Base-by-base conservation (phyloP, 1,284 basidiomycete species). In the Pascua sp. region DNA sequence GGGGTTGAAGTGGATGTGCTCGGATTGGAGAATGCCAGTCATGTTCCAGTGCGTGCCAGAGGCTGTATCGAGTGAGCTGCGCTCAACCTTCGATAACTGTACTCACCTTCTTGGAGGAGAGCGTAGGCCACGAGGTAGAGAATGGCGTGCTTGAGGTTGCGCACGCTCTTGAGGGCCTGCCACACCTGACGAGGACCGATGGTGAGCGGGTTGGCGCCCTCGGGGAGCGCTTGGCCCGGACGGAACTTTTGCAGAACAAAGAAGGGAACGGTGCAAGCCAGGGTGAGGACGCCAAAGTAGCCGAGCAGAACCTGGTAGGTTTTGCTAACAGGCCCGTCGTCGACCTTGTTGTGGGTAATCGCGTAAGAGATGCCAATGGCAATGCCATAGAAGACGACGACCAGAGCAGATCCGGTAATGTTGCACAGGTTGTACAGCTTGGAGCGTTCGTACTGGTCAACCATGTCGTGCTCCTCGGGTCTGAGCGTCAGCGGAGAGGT, bases 51-150 rank as follows among this genome's bases (percentile, higher is more conserved):
- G 51, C 3, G 62, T 60, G 4, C 59, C 58, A 7, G 36, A 40
- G 8, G 51, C 51, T n/a, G n/a, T n/a, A n/a, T n/a, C n/a, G n/a
- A n/a, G n/a, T n/a, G n/a, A n/a, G n/a, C n/a, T n/a, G n/a, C n/a
- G n/a, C n/a, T n/a, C n/a, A n/a, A n/a, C n/a, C n/a, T n/a, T n/a
- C n/a, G n/a, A n/a, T n/a, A n/a, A n/a, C n/a, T n/a, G n/a, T n/a
- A n/a, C n/a, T n/a, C n/a, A n/a, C n/a, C n/a, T n/a, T 52, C 51
- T 2, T 18, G 17, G 38, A 52, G 37, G 15, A 64, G 43, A 16
- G 61, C 56, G 42, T 61, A 64, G 1, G 51, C 56, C 45, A 59
- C 42, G 36, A 64, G 59, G 42, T 64, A 64, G 18, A 61, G 46
- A 13, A 61, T 13, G 18, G 51, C 49, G 40, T 64, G 56, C 24